phyloP scores from a whole-genome alignment of 2,329 filamentous ascomycete genomes.

The Sporothrix protearum region DNA sequence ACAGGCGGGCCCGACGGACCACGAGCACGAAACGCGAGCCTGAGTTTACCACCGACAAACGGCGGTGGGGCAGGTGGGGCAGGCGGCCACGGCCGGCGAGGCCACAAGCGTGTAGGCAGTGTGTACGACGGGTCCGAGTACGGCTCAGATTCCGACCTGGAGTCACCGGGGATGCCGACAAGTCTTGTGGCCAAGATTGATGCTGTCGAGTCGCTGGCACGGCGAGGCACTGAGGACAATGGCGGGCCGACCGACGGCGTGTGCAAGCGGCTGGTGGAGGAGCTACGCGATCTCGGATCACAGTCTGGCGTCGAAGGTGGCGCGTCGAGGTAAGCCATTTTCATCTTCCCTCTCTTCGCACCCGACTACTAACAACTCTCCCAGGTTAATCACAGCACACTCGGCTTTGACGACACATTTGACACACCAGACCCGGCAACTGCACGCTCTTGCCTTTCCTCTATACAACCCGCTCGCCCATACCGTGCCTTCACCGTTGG shows the following conservation, averaged over 20 bases:
- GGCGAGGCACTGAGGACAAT: constrained; percentile 62
- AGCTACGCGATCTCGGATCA: constrained; percentile 67
- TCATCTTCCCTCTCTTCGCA: not conserved
- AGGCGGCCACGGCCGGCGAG: constrained; percentile 27
- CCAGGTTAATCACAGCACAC: constrained; percentile 72
- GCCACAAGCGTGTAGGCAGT: constrained; percentile 52
- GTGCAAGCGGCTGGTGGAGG: constrained; percentile 64
- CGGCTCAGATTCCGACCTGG: constrained; percentile 67
- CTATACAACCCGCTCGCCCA: constrained; percentile 66
- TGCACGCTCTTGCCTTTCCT: constrained; percentile 69
- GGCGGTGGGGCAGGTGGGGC: constrained; percentile 32
- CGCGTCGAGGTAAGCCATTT: constrained; percentile 56
- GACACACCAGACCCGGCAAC: constrained; percentile 67
- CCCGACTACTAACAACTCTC: not conserved
- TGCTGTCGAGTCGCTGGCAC: constrained; percentile 66
- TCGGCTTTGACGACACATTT: constrained; percentile 71
- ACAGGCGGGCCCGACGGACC: not conserved
- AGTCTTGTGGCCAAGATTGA: constrained; percentile 67
- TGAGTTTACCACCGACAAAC: constrained; percentile 45
- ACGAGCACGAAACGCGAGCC: constrained; percentile 38
- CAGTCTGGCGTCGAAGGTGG: constrained; percentile 70
- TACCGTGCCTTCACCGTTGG: constrained; percentile 40
- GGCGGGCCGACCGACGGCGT: constrained; percentile 64
- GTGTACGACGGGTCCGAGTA: constrained; percentile 72
- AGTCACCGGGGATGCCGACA: constrained; percentile 63